Conservation (phyloP, 345 rosid genomes). For the Eucalyptus marginata region DNA sequence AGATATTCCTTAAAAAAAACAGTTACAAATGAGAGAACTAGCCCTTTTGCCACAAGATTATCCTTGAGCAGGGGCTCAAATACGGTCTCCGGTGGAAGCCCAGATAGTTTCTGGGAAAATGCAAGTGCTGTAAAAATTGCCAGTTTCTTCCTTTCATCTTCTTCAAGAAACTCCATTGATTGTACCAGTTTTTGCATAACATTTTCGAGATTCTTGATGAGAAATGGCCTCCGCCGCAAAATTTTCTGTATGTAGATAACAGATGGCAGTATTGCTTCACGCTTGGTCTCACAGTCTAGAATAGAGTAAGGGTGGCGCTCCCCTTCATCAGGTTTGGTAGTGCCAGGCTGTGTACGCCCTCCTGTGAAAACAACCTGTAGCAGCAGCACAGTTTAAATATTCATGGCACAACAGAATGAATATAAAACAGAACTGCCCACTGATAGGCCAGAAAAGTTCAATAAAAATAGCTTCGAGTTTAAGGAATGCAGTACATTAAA, state of each 20-base stretch:
- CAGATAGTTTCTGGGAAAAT: slow-evolving; percentile 95
- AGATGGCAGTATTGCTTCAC: slow-evolving; percentile 70
- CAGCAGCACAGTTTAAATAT: neutral
- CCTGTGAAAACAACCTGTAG: slow-evolving; percentile 82
- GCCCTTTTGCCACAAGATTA: slow-evolving; percentile 97
- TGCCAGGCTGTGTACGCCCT: slow-evolving; percentile 97
- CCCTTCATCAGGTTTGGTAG: slow-evolving; percentile 97
- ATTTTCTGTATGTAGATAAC: slow-evolving; percentile 88
- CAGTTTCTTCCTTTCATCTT: slow-evolving; percentile 95
- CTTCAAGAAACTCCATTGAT: slow-evolving; percentile 95
- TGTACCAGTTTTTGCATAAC: slow-evolving; percentile 84
- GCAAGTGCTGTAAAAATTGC: slow-evolving; percentile 98
- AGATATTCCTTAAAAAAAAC: slow-evolving; percentile 95
- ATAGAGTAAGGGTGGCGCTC: slow-evolving; percentile 91
- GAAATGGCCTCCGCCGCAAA: slow-evolving; percentile 83
- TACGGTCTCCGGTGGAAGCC: slow-evolving; percentile 95
- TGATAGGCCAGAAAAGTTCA: neutral
- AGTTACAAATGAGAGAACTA: slow-evolving; percentile 89
- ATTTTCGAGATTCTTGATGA: slow-evolving; percentile 96
- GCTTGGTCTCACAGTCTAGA: slow-evolving; percentile 75
- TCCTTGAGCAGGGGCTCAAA: slow-evolving; percentile 96
- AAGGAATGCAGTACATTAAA: neutral
- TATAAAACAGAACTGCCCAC: neutral
- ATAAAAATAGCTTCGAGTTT: neutral
- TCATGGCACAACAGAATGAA: neutral